phyloP scores from a whole-genome alignment of 1,284 basidiomycete genomes.

The Malassezia dermatis region DNA sequence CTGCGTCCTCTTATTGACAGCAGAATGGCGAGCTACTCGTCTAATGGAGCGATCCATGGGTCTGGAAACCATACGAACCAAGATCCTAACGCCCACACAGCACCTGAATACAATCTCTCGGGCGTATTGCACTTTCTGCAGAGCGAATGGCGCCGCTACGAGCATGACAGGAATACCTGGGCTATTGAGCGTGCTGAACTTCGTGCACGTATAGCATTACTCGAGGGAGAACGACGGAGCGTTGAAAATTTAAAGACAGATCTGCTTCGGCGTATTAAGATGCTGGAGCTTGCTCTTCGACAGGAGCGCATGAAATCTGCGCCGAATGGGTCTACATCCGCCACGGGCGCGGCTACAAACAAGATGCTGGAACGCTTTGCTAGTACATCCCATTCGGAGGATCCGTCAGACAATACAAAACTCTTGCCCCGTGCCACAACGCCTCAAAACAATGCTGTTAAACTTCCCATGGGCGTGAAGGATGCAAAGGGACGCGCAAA shows the following conservation, averaged over 20 bases:
- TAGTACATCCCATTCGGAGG: background rate
- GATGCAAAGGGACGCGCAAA: slow-evolving; percentile 88
- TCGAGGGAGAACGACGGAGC: slow-evolving; percentile 88
- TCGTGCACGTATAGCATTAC: slow-evolving; percentile 91
- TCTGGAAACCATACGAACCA: background rate
- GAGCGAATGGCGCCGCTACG: slow-evolving; percentile 83
- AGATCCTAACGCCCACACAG: background rate
- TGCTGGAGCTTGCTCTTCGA: slow-evolving; percentile 75
- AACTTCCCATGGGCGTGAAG: slow-evolving; percentile 52
- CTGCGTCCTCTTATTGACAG: background rate
- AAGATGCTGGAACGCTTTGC: background rate
- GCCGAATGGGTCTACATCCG: background rate
- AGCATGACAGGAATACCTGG: slow-evolving; percentile 97
- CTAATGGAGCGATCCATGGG: slow-evolving; percentile 5
- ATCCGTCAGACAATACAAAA: background rate
- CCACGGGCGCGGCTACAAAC: background rate
- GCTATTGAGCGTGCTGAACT: slow-evolving; percentile 98
- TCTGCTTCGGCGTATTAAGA: slow-evolving; percentile 89
- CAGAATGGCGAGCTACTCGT: slow-evolving; percentile 11
- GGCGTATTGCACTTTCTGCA: slow-evolving; percentile 93
- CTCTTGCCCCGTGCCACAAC: background rate
- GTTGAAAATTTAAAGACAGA: slow-evolving; percentile 96
- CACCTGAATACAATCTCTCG: slow-evolving; percentile 59
- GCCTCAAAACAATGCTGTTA: background rate
- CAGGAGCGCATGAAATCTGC: slow-evolving; percentile 57